Base-by-base conservation (phyloP, 306 rosid genomes). In the Alnus glutinosa region DNA sequence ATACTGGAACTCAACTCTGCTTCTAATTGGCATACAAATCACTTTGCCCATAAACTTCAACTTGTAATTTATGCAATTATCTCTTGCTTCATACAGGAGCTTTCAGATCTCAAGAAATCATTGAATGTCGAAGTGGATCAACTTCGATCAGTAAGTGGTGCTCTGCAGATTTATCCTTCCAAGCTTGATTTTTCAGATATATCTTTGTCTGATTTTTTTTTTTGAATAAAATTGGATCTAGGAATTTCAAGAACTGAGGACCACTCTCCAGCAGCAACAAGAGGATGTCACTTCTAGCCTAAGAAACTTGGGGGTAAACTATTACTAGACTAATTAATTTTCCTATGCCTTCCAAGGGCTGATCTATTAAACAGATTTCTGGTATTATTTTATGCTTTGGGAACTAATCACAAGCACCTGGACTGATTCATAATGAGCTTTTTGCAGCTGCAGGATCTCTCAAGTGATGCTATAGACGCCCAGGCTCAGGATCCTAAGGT, bases 211-310 rank as follows among this genome's bases (percentile, higher is more conserved):
- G 72, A 32, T 50, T 64, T 66, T 75, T 76, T 76, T 73, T 59
- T 8, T 23, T 23, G 28, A 18, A 18, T 75, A 16, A 68, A 32
- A 59, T 55, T 23, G 23, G 80, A 89, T 83, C 37, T 77, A 96
- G 99, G 99, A 96, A 85, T 93, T 96, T 73, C 89, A 88, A 96
- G 97, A 91, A 70, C 88, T 93, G 81, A 90, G 96, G 89, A 90
- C 92, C 68, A 91, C 97, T 79, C 97, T 96, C 81, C 96, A 89
- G 82, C 97, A 93, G 85, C 97, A 96, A 80, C 97, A 93, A 78
- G 99, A 96, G 73, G 99, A 96, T 89, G 99, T 96, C 55, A 82
- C 93, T 61, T 78, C 96, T 50, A 93, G 92, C 84, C 89, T 96
- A 55, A 87, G 78, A 80, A 93, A 84, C 86, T 80, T 93, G 78